Evolutionary conservation across 2,329 filamentous ascomycete genomes (phyloP).

Genomic region (Calonectria multiphialidica): DNA sequence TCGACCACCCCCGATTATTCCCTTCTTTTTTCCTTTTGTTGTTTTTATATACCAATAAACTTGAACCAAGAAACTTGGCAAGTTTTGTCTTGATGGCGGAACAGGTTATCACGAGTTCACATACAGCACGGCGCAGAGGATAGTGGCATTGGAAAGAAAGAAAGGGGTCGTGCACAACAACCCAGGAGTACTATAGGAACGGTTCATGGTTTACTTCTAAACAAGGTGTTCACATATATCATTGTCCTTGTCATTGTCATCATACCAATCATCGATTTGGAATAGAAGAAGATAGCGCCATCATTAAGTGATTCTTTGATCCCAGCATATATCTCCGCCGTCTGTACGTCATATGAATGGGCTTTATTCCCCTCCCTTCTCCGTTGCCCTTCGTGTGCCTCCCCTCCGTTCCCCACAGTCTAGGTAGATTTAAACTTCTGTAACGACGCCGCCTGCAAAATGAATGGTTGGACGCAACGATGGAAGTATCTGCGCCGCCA

Average conservation of each 20-base stretch:
- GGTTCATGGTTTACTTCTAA: slow-evolving; percentile 26
- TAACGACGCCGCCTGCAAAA: slow-evolving; percentile 34
- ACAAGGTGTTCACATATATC: slow-evolving; percentile 1
- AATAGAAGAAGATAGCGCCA: slow-evolving; percentile 21
- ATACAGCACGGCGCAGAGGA: slow-evolving; percentile 40
- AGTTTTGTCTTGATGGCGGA: slow-evolving; percentile 34
- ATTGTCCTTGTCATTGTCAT: slow-evolving; percentile 29
- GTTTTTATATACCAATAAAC: background rate
- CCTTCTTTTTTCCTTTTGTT: slow-evolving; percentile 14
- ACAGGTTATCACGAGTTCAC: slow-evolving; percentile 35
- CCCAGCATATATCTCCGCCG: slow-evolving; percentile 19
- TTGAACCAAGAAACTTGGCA: slow-evolving; percentile 11
- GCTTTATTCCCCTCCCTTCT: slow-evolving; percentile 3
- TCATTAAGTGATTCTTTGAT: slow-evolving; percentile 28
- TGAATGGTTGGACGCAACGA: slow-evolving; percentile 42
- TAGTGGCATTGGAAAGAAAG: slow-evolving; percentile 28
- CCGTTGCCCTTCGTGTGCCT: background rate
- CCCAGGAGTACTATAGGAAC: slow-evolving; percentile 24
- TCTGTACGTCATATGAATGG: slow-evolving; percentile 17
- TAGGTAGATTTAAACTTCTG: slow-evolving; percentile 35
- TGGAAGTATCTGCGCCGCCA: slow-evolving; percentile 42
- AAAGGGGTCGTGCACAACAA: slow-evolving; percentile 21
- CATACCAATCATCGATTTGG: slow-evolving; percentile 14
- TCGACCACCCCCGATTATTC: background rate
- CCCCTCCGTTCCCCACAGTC: slow-evolving; percentile 13